These are phyloP conservation scores for Pyrrhoderma lamaoense DNA, from an alignment of 1,284 basidiomycete genomes.

Conservation along the genomic window DNA sequence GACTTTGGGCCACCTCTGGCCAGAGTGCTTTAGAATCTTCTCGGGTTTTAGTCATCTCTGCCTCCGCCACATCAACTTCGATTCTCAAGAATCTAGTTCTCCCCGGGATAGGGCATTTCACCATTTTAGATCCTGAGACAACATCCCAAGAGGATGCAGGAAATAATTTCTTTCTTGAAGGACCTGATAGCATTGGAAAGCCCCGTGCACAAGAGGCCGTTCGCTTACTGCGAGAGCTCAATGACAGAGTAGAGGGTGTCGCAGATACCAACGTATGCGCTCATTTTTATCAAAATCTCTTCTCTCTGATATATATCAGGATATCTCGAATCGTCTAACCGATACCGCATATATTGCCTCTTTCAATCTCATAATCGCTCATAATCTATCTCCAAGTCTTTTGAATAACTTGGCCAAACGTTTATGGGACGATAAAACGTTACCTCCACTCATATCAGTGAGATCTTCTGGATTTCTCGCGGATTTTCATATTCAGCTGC, in stretches of 20 bases:
- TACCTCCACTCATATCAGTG: conserved; percentile 68
- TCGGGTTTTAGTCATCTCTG: conserved; percentile 75
- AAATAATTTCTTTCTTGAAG: conserved; percentile 94
- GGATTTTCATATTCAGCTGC: conserved; percentile 82
- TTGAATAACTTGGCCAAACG: conserved; percentile 55
- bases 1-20: conserved; percentile 92
- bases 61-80: conserved; percentile 75
- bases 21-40: conserved; percentile 88
- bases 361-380: conserved; percentile 80
- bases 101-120: conserved; percentile 89
- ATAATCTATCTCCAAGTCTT: conserved; percentile 59
- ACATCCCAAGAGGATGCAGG: conserved; percentile 77
- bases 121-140: conserved; percentile 65
- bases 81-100: conserved; percentile 94
- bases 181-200: conserved; percentile 68
- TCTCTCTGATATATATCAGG: conserved; percentile 23
- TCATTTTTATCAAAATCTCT: not conserved
- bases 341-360: conserved; percentile 40
- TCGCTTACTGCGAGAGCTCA: conserved; percentile 76
- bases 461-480: conserved; percentile 83
- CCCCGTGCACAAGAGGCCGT: conserved; percentile 77
- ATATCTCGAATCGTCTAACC: conserved; percentile 51
- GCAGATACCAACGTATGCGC: conserved; percentile 49
- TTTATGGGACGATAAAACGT: conserved; percentile 56
- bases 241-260: conserved; percentile 74